Percentiles rank a stretch among this genome's conserved stretches.
Conservation (phyloP, 2,329 filamentous ascomycete species). For the Apiospora phragmitis region DNA sequence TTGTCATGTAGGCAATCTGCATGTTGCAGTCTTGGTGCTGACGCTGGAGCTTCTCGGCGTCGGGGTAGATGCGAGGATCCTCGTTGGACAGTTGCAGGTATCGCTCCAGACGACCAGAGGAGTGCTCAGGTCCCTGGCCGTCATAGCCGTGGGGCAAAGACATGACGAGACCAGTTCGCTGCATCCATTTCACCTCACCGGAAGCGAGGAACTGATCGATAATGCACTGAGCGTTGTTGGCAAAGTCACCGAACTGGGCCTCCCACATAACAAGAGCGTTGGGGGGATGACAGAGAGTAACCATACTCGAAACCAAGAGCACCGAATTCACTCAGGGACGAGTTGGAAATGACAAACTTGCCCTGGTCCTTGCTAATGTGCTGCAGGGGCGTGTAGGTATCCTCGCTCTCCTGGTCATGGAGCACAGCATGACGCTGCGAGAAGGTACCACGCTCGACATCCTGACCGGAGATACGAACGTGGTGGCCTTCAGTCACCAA, state of each 20-base stretch:
- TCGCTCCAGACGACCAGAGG: slow-evolving; percentile 93
- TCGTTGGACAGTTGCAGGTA: slow-evolving; percentile 98
- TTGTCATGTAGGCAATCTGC: slow-evolving; percentile 98
- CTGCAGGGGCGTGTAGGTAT: slow-evolving; percentile 90
- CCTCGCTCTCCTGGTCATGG: slow-evolving; percentile 94
- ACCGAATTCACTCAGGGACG: slow-evolving; percentile 70
- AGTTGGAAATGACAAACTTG: slow-evolving; percentile 96
- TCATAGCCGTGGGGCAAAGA: slow-evolving; percentile 97
- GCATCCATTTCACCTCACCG: slow-evolving; percentile 97
- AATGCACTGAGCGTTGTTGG: slow-evolving; percentile 98
- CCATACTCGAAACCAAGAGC: slow-evolving; percentile 97
- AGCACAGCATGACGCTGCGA: slow-evolving; percentile 96
- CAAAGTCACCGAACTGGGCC: slow-evolving; percentile 98
- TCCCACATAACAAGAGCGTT: slow-evolving; percentile 99
- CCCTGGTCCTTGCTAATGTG: slow-evolving; percentile 88
- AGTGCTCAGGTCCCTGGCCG: slow-evolving; percentile 97
- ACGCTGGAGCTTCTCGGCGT: slow-evolving; percentile 83
- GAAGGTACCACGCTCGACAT: slow-evolving; percentile 99
- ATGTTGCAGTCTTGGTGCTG: slow-evolving; percentile 99
- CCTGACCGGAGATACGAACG: slow-evolving; percentile 95
- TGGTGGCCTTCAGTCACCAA: slow-evolving; percentile 93
- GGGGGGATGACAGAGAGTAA: slow-evolving; percentile 94
- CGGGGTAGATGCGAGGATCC: slow-evolving; percentile 90
- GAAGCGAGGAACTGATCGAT: slow-evolving; percentile 99
- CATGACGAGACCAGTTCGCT: slow-evolving; percentile 94